Evolutionary conservation across 2,329 filamentous ascomycete species (phyloP).

Genomic region (Sporothrix pseudoabietina): DNA sequence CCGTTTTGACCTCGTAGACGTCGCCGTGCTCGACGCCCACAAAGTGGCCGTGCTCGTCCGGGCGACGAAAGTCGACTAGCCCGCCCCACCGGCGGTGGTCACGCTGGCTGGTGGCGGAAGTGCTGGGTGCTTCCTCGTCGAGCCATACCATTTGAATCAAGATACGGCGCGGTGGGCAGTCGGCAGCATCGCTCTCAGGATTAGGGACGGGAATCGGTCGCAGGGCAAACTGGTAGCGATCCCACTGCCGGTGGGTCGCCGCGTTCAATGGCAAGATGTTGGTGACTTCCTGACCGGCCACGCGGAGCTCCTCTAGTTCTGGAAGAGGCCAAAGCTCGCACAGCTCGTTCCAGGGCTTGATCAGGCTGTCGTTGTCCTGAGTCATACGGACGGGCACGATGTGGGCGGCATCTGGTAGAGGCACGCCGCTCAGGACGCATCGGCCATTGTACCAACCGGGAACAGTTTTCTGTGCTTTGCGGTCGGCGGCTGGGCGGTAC

Average conservation of each 20-base stretch:
- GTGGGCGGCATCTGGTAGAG: background rate
- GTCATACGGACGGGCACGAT: background rate
- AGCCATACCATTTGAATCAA: background rate
- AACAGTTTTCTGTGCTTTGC: background rate
- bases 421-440: background rate
- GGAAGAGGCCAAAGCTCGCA: background rate
- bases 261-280: constrained; percentile 11
- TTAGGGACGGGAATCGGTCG: background rate
- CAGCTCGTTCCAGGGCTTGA: background rate
- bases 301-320: background rate
- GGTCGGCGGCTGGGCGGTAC: too few relatives aligned
- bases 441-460: background rate
- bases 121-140: background rate
- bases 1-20: background rate
- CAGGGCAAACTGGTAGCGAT: constrained; percentile 4
- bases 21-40: background rate
- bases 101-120: background rate
- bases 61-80: background rate
- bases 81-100: background rate
- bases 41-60: constrained; percentile 16
- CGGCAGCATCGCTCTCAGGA: background rate
- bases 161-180: background rate
- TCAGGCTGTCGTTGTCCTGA: background rate
- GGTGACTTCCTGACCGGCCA: background rate
- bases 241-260: constrained; percentile 9